Evolutionary conservation across 2,329 filamentous ascomycete genomes (phyloP), one percentile per base, ranked within the genome.

Genomic region (Arthrobotrys megalospora): DNA sequence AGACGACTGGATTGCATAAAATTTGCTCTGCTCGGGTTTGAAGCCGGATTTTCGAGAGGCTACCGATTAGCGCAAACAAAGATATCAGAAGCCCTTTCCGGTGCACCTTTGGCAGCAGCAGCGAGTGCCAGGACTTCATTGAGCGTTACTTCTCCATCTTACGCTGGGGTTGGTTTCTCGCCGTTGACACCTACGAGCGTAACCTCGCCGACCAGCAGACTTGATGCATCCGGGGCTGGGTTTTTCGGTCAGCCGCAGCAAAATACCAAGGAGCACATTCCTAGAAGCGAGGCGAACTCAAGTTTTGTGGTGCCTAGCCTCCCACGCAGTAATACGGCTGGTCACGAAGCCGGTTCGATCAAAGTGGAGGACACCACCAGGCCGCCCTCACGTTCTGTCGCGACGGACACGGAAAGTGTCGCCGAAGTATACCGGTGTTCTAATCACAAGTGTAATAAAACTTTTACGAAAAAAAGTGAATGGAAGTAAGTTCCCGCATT

Each of bases 131-230:
- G 67, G 21, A 12, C 53, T 11, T 62, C 73, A 4, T 24, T 77
- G 16, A 71, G 28, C 11, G 34, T 78, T 5, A 43, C 62, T 28
- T 78, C 75, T n/a, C 67, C 75, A 52, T 67, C 67, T 28, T 55
- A 66, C 7, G 53, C 34, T 0, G 72, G 72, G 32, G 32, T 45
- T 6, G 52, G 8, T 10, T 36, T 67, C 3, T 67, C 66, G 8
- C 75, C 75, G 1, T 58, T 78, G 12, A 78, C 75, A 5, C 75
- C 75, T 1, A 72, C 48, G 3, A 78, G 75, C 11, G 48, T 64
- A 3, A 52, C 47, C 3, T 78, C 75, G 75, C 75, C 75, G 62
- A 67, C 28, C 36, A 68, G 43, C 38, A 28, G 41, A 53, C 34
- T 63, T 6, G 66, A 77, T 28, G 21, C 41, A 11, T 16, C 48